Evolutionary conservation across 2,329 filamentous ascomycete species (phyloP), one percentile per base, ranked within the genome.

Genomic region (Penicillium sclerotiorum): DNA sequence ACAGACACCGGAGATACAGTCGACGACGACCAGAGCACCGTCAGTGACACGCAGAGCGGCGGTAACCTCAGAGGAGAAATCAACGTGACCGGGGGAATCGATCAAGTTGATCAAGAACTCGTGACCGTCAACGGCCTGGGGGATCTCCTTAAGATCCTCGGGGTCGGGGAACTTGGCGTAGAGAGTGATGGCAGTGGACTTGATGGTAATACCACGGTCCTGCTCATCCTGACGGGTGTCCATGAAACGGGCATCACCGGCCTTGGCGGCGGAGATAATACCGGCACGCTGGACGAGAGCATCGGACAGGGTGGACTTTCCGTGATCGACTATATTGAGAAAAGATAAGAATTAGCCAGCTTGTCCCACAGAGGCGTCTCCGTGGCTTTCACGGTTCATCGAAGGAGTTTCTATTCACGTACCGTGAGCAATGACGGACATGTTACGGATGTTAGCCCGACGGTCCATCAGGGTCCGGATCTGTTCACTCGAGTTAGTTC

Each of bases 71-170:
- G 94, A 99, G 35, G 94, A 99, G 88, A 99, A 99, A 82, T 99
- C 94, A 82, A 99, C 94, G 93, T 99, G 94, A 85, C 94, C 94
- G 59, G 94, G 94, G 54, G 94, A 99, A 80, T 99, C 94, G 77
- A 99, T 99, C 80, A 99, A 85, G 88, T 99, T 99, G 87, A 99
- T 95, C 83, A 99, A 84, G 88, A 99, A 99, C 76, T 96, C 90
- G 77, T 87, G 88, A 77, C 94, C 94, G 59, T 91, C 84, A 65
- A 90, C 89, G 80, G 90, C 88, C 75, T 86, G 85, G 64, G 88
- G 87, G 65, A 97, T 91, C 73, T 99, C 94, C 86, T 96, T 95
- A 63, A 96, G 73, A 73, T 97, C 94, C 52, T 96, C 93, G 41
- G 83, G 79, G 64, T 89, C 85, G 55, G 82, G 78, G 63, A 99